Evolutionary conservation across 495 filamentous ascomycete genomes (phyloP).

Genomic region (Cudoniella acicularis): DNA sequence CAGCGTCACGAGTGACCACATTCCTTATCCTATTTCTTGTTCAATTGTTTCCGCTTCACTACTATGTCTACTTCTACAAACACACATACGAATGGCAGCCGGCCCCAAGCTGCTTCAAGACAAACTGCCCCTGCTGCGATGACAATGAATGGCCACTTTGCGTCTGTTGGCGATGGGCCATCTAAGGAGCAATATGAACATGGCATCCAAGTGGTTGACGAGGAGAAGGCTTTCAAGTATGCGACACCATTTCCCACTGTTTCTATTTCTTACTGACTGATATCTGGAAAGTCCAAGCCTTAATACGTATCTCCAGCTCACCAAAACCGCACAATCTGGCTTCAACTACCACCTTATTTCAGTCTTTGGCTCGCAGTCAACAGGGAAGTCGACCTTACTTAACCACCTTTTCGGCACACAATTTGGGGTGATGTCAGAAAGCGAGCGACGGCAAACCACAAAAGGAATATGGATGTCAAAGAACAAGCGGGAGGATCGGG

Average conservation of each 20-base stretch:
- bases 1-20: neutral
- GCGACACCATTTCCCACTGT: slow-evolving; percentile 22
- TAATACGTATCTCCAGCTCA: slow-evolving; percentile 72
- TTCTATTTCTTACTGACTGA: slow-evolving; percentile 9
- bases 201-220: slow-evolving; percentile 95
- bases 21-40: neutral
- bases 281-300: slow-evolving; percentile 61
- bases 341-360: slow-evolving; percentile 99
- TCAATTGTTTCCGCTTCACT: neutral
- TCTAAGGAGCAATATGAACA: slow-evolving; percentile 73
- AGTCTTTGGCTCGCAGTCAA: slow-evolving; percentile 97
- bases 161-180: slow-evolving; percentile 65
- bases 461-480: slow-evolving; percentile 99
- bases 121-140: slow-evolving; percentile 56
- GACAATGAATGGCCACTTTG: slow-evolving; percentile 88
- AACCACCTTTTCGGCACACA: slow-evolving; percentile 94
- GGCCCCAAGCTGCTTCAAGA: slow-evolving; percentile 23
- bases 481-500: slow-evolving; percentile 62
- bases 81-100: slow-evolving; percentile 16
- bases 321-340: slow-evolving; percentile 76
- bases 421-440: slow-evolving; percentile 95
- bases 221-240: slow-evolving; percentile 95
- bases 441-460: slow-evolving; percentile 87
- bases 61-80: slow-evolving; percentile 1
- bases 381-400: slow-evolving; percentile 93